These are phyloP conservation scores for Bocquillonia castaneifolia DNA, from an alignment of 441 rosid genomes.

Conservation along the genomic window DNA sequence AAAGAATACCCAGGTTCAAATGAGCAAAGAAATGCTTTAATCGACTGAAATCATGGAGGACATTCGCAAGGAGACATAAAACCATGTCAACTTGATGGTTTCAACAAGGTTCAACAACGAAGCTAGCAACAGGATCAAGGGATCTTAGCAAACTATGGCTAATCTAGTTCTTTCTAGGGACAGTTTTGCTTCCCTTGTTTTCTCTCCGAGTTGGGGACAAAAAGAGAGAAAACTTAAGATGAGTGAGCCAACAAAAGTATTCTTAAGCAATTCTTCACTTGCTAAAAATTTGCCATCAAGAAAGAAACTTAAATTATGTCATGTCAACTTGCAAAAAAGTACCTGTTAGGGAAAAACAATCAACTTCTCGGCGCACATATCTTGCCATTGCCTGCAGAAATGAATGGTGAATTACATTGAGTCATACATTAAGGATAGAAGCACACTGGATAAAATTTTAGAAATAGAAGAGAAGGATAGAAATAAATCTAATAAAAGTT, in stretches of 20 bases:
- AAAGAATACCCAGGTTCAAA: background rate
- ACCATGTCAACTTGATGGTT: background rate
- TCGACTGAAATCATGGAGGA: background rate
- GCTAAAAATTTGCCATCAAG: background rate
- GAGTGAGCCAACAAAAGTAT: no score
- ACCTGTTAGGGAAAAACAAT: constrained; percentile 83
- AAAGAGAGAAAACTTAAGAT: no score
- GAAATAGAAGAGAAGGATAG: background rate
- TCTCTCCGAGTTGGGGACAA: background rate
- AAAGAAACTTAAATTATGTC: background rate
- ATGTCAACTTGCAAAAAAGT: background rate
- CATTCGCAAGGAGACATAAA: background rate
- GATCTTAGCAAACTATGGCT: background rate
- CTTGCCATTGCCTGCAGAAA: constrained; percentile 84
- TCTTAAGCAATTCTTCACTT: background rate
- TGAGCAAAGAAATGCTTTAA: no score
- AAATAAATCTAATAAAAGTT: background rate
- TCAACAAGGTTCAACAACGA: background rate
- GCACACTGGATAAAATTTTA: background rate
- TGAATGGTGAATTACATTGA: constrained; percentile 13
- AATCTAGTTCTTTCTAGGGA: no score
- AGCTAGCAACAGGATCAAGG: background rate
- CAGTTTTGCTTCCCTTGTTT: background rate
- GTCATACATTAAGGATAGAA: background rate
- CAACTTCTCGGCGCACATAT: constrained; percentile 71